These are phyloP conservation scores for Cryptococcus deneoformans DNA, from an alignment of 1,284 basidiomycete genomes.

Conservation along the genomic window DNA sequence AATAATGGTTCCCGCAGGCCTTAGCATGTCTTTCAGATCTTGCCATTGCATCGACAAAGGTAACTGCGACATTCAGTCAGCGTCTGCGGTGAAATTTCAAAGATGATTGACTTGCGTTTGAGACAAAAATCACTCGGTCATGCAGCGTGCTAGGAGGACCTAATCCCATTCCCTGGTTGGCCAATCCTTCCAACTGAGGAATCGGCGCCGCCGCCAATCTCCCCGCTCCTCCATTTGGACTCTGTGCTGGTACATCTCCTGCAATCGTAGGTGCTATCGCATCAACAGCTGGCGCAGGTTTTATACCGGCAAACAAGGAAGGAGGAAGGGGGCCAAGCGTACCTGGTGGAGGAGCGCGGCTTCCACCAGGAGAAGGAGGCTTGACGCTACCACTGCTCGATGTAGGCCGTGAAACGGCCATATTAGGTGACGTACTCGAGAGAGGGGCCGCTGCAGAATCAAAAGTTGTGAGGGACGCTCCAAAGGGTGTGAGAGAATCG, in stretches of 20 bases:
- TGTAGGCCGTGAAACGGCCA: conserved; percentile 1
- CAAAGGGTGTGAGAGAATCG: conserved; percentile 10
- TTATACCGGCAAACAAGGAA: conserved; percentile 19
- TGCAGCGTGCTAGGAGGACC: conserved; percentile 39
- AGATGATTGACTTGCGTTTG: conserved; percentile 54
- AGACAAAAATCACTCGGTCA: conserved; percentile 63
- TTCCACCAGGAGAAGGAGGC: background rate
- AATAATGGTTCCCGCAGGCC: conserved; percentile 79
- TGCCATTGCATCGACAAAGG: conserved; percentile 98
- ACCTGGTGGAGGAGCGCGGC: conserved; percentile 23
- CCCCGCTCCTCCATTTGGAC: conserved; percentile 3
- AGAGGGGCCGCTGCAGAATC: conserved; percentile 8
- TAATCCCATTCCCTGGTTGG: conserved; percentile 33
- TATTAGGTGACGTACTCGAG: conserved; percentile 2
- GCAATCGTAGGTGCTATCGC: background rate
- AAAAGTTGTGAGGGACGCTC: conserved; percentile 4
- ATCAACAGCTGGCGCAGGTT: conserved; percentile 9
- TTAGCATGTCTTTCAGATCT: conserved; percentile 89
- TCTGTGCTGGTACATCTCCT: background rate
- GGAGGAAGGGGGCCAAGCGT: conserved; percentile 26
- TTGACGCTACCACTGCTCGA: conserved; percentile 1
- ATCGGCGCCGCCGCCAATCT: conserved; percentile 9
- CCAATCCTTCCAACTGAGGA: conserved; percentile 31
- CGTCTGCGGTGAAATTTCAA: background rate
- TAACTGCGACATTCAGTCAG: conserved; percentile 52